These are phyloP conservation scores for Collariella sp. DNA, from an alignment of 495 filamentous ascomycete genomes.

Conservation along the genomic window DNA sequence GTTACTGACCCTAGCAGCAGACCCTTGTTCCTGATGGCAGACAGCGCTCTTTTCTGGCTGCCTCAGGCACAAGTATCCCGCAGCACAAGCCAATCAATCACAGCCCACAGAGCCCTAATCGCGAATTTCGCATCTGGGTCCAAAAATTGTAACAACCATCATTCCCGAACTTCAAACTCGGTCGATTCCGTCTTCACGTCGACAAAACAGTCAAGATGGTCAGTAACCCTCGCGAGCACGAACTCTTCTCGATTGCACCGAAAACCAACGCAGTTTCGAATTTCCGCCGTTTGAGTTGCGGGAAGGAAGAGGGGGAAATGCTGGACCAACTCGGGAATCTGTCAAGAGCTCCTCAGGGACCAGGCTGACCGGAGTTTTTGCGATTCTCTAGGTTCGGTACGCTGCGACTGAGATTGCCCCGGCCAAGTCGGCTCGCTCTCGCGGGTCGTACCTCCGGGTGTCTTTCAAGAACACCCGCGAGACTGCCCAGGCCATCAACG, in stretches of 20 bases:
- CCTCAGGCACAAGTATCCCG: constrained; percentile 15
- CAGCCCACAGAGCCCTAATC: constrained; percentile 33
- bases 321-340: background rate
- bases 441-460: constrained; percentile 96
- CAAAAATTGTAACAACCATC: constrained; percentile 29
- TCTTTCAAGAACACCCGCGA: constrained; percentile 99
- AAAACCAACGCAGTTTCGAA: constrained; percentile 2
- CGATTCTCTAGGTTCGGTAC: constrained; percentile 78
- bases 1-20: constrained; percentile 15
- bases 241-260: constrained; percentile 4
- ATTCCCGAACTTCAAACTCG: constrained; percentile 23
- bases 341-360: background rate
- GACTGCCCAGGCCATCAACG: constrained; percentile 97
- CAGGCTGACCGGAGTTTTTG: constrained; percentile 32
- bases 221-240: constrained; percentile 17
- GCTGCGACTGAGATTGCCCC: constrained; percentile 79
- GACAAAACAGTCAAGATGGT: constrained; percentile 36
- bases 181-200: constrained; percentile 30
- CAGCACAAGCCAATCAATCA: constrained; percentile 23
- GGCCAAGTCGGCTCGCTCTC: constrained; percentile 90
- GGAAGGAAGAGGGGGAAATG: background rate
- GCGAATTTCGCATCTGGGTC: constrained; percentile 29
- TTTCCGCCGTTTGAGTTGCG: constrained; percentile 8
- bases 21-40: background rate
- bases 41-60: background rate